phyloP scores from a whole-genome alignment of 2,329 filamentous ascomycete species.

The Chrysosporium keratinophilum region DNA sequence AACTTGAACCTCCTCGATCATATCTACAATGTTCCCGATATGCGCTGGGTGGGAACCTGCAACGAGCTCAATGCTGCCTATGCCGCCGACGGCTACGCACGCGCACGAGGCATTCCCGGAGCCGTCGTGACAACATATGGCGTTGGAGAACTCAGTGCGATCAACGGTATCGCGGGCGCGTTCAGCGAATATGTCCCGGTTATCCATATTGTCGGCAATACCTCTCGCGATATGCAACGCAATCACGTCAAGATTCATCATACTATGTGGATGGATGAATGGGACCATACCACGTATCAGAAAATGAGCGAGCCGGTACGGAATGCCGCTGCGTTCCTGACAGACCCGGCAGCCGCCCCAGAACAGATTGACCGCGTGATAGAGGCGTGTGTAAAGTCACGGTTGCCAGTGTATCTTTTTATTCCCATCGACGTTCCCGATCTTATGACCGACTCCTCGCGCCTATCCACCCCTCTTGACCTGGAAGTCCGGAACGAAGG shows the following conservation, averaged over 20 bases:
- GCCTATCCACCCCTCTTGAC: conserved; percentile 13
- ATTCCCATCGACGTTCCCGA: conserved; percentile 19
- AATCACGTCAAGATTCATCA: conserved; percentile 33
- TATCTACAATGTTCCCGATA: conserved; percentile 21
- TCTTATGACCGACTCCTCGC: conserved; percentile 13
- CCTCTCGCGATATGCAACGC: conserved; percentile 40
- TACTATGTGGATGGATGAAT: conserved; percentile 22
- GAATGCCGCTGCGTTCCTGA: conserved; percentile 19
- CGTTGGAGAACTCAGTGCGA: conserved; percentile 42
- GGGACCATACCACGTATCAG: conserved; percentile 20
- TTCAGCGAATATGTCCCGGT: conserved; percentile 51
- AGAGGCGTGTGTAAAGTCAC: conserved; percentile 17
- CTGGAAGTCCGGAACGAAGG: conserved; percentile 13
- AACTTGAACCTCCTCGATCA: conserved; percentile 18
- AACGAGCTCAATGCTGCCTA: conserved; percentile 47
- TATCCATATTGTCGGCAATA: conserved; percentile 52
- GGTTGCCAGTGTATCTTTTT: conserved; percentile 21
- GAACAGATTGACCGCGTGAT: conserved; percentile 21
- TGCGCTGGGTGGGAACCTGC: conserved; percentile 43
- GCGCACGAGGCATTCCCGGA: conserved; percentile 42
- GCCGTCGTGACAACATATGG: conserved; percentile 48
- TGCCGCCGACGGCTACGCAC: conserved; percentile 45
- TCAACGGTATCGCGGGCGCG: conserved; percentile 32
- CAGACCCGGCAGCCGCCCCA: conserved; percentile 19
- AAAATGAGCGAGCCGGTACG: conserved; percentile 18